Conservation (phyloP, 768 basidiomycete species). For the Chalciporus piperatus region DNA sequence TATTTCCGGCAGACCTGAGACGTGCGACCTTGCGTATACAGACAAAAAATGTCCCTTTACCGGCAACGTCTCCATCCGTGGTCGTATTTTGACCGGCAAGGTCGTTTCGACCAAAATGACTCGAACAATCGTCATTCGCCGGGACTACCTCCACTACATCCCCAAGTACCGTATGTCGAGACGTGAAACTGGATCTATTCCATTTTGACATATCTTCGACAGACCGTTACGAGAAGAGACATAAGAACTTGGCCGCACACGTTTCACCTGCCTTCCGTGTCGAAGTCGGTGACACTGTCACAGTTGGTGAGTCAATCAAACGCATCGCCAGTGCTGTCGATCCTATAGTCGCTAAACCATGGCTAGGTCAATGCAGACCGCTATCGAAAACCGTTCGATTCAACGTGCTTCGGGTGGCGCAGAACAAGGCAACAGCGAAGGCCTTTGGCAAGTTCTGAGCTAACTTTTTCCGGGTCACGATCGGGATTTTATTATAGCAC, state of each 20-base stretch:
- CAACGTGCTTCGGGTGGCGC: constrained; percentile 95
- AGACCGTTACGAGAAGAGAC: constrained; percentile 98
- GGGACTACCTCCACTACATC: constrained; percentile 93
- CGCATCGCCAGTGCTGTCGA: not conserved
- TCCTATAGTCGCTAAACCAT: not conserved
- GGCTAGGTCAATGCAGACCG: constrained; percentile 92
- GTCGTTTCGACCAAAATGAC: constrained; percentile 99
- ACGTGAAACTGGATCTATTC: not conserved
- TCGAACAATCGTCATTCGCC: constrained; percentile 94
- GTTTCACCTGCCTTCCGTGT: constrained; percentile 99
- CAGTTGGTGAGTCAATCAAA: constrained; percentile 71
- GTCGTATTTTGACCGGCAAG: constrained; percentile 96
- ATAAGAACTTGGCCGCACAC: constrained; percentile 98
- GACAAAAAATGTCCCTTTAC: constrained; percentile 99
- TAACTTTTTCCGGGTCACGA: not conserved
- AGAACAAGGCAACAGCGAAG: constrained; percentile 90
- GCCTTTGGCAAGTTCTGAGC: constrained; percentile 91
- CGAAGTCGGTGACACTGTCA: constrained; percentile 89
- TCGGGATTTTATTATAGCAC: constrained; percentile 11
- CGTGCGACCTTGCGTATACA: constrained; percentile 25
- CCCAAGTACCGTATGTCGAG: constrained; percentile 90
- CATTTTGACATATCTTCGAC: constrained; percentile 6
- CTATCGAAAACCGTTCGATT: constrained; percentile 99
- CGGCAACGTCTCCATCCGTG: constrained; percentile 95
- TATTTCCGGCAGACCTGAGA: not conserved